Base-by-base conservation (phyloP, 2,329 filamentous ascomycete genomes). In the Didymella pomorum region DNA sequence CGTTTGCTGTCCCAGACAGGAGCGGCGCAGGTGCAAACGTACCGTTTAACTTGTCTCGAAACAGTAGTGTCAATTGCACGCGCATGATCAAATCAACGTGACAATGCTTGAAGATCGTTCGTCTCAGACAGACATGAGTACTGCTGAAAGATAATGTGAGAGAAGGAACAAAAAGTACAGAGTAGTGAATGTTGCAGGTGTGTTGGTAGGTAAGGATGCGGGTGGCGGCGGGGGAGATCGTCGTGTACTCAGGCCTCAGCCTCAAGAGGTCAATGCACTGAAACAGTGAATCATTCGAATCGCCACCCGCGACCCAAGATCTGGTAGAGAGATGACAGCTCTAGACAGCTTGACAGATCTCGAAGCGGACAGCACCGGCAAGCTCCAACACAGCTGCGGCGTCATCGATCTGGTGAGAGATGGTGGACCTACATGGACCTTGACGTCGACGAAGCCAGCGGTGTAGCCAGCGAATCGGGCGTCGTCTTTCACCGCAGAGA, bases 81-180 rank as follows among this genome's bases (percentile, higher is more conserved):
- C 67, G 64, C 73, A 75, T 75, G 64, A 56, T 75, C 67, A 48
- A 69, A 65, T 45, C 61, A 33, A 55, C 52, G 56, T 52, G 46
- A 39, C 55, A 52, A 56, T 52, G 42, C 57, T 58, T 42, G 43
- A 33, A 33, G 28, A 45, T 39, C 43, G 41, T 23, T 41, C 33
- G 58, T 65, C 55, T 52, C 62, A 56, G 52, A 52, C 46, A 62
- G 64, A 25, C 39, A 52, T 52, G 20, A 50, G 28, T 21, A 60
- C 51, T 52, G 55, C 16, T 37, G 43, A 52, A 60, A 52, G 58
- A 42, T 42, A 35, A 45, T 29, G 33, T 26, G 37, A 37, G 56
- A 37, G 50, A 50, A 41, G 49, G 50, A 54, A 61, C 18, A 58
- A 37, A 52, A 45, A 26, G 25, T 45, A 33, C 10, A 52, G 28